Base-by-base conservation (phyloP, 2,329 filamentous ascomycete species). In the Chrysosporium keratinophilum region DNA sequence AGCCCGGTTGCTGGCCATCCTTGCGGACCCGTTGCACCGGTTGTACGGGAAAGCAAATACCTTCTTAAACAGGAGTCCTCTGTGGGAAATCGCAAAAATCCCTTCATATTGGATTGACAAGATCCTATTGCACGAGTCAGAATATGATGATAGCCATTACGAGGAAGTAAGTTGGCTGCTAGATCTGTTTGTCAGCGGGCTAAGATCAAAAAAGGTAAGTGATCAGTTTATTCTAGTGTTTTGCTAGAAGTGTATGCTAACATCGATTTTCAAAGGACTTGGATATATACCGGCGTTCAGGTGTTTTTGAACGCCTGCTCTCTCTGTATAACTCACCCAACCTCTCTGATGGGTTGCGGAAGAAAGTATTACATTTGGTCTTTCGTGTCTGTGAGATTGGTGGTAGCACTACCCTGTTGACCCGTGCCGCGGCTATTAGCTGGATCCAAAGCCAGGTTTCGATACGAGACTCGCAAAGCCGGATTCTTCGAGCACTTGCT, bases 21-120 rank as follows among this genome's bases (percentile, higher is more conserved):
- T 95, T 44, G 78, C 77, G 19, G 83, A 88, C 57, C 91, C 91
- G 0, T 76, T 88, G 14, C 88, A 95, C 64, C 81, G 80, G 56
- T 78, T 96, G 37, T 97, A 95, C 66, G 80, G 82, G 55, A 95
- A 95, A 66, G 74, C 93, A 69, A 95, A 95, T 72, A 76, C 78
- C 5, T 96, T 90, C 67, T 78, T 97, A 35, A 87, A 87, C 19
- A 82, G 82, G 50, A 80, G 82, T 0, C 90, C 91, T 0, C 69
- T 76, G 20, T 97, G 91, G 91, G 77, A 83, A 11, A 65, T 76
- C 10, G 68, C 68, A 28, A 78, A 77, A 44, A 66, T 83, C 4
- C 74, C 78, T 0, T 74, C 74, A 1, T 79, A 81, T 63, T 82
- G 80, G 74, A 71, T 83, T 15, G 80, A 87, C 56, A 83, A 81